Conservation (phyloP, 192 early-diverging fungal genomes). For the Thamnidium elegans region DNA sequence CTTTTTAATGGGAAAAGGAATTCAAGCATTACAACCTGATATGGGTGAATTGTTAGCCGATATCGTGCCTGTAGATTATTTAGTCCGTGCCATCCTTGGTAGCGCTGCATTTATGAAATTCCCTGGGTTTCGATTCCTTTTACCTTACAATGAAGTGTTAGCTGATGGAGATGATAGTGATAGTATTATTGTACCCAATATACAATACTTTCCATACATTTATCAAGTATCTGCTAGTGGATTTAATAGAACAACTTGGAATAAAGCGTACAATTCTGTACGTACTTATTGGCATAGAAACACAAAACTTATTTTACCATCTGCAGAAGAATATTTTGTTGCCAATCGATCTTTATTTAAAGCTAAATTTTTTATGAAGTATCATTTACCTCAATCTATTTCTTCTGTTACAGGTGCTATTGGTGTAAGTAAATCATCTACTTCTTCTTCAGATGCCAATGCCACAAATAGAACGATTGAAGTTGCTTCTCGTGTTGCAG, state of each 20-base stretch:
- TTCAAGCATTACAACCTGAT: constrained; percentile 27
- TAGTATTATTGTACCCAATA: constrained; percentile 9
- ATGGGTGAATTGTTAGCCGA: constrained; percentile 29
- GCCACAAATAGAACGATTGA: constrained; percentile 18
- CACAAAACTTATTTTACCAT: constrained; percentile 27
- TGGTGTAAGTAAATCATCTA: too few relatives aligned
- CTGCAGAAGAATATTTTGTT: constrained; percentile 30
- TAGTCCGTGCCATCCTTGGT: constrained; percentile 28
- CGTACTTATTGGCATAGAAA: constrained; percentile 36
- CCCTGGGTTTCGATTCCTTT: constrained; percentile 27
- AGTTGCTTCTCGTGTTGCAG: constrained; percentile 21
- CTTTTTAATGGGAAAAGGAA: constrained; percentile 34
- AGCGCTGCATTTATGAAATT: constrained; percentile 13
- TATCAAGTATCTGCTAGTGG: constrained; percentile 28
- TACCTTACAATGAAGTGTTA: constrained; percentile 30
- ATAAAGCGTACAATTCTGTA: constrained; percentile 20
- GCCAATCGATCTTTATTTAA: constrained; percentile 28
- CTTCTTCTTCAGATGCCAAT: constrained; percentile 4
- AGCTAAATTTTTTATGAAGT: constrained; percentile 29
- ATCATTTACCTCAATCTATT: constrained; percentile 28
- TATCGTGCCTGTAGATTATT: constrained; percentile 39
- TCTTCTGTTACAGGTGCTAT: constrained; percentile 15
- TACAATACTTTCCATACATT: constrained; percentile 31
- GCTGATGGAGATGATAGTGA: background rate
- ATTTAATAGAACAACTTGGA: constrained; percentile 21